phyloP scores from a whole-genome alignment of 768 basidiomycete genomes.

The Sistotremastrum niveocremeum region DNA sequence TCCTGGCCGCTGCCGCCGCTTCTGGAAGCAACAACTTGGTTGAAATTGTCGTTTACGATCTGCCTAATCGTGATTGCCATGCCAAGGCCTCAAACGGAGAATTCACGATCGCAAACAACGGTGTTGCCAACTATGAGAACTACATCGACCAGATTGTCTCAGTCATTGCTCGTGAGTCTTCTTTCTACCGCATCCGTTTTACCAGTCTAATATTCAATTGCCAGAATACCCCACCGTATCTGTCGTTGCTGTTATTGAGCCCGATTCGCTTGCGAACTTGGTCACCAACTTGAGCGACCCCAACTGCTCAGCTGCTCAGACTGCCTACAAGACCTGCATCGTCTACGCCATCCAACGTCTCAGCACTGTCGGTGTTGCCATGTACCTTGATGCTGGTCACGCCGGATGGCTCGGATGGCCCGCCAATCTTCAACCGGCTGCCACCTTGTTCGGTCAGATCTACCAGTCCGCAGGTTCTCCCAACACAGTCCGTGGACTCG shows the following conservation, averaged over 20 bases:
- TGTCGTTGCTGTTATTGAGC: slow-evolving; percentile 19
- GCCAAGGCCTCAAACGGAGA: slow-evolving; percentile 22
- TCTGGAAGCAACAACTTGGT: slow-evolving; percentile 10
- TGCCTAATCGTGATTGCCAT: slow-evolving; percentile 23
- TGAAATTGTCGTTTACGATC: slow-evolving; percentile 36
- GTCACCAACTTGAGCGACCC: slow-evolving; percentile 16
- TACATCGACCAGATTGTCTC: background rate
- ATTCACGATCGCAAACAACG: slow-evolving; percentile 15
- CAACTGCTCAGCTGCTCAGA: slow-evolving; percentile 20
- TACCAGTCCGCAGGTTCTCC: slow-evolving; percentile 14
- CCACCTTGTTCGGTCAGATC: slow-evolving; percentile 18
- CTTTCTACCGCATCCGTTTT: no score
- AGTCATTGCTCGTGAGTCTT: background rate
- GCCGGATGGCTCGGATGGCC: slow-evolving; percentile 24
- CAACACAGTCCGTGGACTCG: slow-evolving; percentile 19
- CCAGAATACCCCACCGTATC: slow-evolving; percentile 15
- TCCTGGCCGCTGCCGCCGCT: no score
- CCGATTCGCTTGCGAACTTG: slow-evolving; percentile 22
- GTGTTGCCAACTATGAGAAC: slow-evolving; percentile 18
- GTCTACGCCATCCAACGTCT: slow-evolving; percentile 18
- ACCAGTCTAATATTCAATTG: background rate
- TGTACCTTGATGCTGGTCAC: slow-evolving; percentile 22
- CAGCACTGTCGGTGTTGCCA: slow-evolving; percentile 15
- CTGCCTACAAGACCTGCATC: slow-evolving; percentile 15
- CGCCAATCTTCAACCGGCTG: slow-evolving; percentile 18